These are phyloP conservation scores for Ajuga reptans DNA, from an alignment of 305 asterid species.

Conservation along the genomic window DNA sequence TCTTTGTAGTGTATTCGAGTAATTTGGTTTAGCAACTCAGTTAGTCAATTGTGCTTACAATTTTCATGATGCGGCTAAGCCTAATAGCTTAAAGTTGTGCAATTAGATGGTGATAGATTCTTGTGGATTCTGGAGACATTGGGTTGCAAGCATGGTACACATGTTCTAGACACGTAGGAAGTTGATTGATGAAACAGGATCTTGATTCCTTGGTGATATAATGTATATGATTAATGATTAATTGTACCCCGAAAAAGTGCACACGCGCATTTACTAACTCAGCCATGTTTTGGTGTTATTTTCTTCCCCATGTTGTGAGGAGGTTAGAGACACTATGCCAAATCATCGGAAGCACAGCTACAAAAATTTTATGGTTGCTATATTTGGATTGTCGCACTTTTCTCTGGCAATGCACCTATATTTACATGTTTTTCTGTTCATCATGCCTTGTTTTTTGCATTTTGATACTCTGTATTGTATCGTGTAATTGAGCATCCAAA, in stretches of 20 bases:
- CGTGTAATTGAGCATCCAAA: conserved; percentile 26
- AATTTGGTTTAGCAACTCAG: background rate
- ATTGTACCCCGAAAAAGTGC: background rate
- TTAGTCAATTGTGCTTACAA: background rate
- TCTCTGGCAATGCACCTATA: background rate
- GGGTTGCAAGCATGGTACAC: background rate
- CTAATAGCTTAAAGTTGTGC: background rate
- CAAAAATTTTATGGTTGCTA: background rate
- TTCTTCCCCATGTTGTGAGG: background rate
- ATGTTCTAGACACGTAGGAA: background rate
- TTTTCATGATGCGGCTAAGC: background rate
- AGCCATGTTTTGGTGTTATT: background rate
- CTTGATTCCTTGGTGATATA: background rate
- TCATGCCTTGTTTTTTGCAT: conserved; percentile 5
- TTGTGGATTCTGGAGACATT: background rate
- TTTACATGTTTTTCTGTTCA: conserved; percentile 8
- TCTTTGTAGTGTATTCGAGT: background rate
- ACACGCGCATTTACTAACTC: background rate
- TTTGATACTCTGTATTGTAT: conserved; percentile 12
- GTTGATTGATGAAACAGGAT: background rate
- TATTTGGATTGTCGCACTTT: background rate
- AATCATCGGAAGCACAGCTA: background rate
- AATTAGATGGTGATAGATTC: background rate
- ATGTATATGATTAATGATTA: background rate
- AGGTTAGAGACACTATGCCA: background rate